Evolutionary conservation across 2,329 filamentous ascomycete species (phyloP), one percentile per base, ranked within the genome.

Genomic region (Cladophialophora yegresii): DNA sequence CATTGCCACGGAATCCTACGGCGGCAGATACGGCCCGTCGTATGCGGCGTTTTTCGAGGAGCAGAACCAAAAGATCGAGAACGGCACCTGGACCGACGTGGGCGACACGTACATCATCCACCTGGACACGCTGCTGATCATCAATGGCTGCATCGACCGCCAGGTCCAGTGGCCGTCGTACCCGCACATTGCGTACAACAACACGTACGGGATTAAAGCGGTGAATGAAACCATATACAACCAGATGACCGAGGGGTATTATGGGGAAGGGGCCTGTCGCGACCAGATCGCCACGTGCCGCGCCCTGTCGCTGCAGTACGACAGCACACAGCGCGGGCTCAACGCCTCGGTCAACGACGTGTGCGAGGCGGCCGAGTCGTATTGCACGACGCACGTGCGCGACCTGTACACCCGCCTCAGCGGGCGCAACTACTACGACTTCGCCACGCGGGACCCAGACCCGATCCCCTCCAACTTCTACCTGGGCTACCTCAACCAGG

Each of bases 401-500:
- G 7, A 53, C 23, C 30, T n/a, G 10, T 60, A 53, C 45, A 33
- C 32, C 22, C 20, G 13, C 23, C 72, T 74, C 33, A 73, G 75
- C 4, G 79, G 79, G 6, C 75, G 78, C 8, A 81, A 81, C 62
- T 80, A 81, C 70, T 85, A 82, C 72, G 83, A 86, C 65, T 77
- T 84, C 47, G 80, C 79, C 0, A 77, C 79, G 0, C 71, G 77
- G 1, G 69, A 76, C 23, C 76, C 76, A 0, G 80, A 82, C 58
- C 78, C 81, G 2, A 83, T 82, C 47, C 81, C 81, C 0, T 71
- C 76, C 0, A 74, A 76, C 12, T 83, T 80, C 72, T 80, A 80
- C 68, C 71, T 77, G 22, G 81, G 80, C 2, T 86, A 79, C 71
- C 77, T 87, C 20, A 83, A 82, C 67, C 78, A 83, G 64, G 75